Evolutionary conservation across 192 early-diverging fungal species (phyloP).

Genomic region (Linnemannia zychae): DNA sequence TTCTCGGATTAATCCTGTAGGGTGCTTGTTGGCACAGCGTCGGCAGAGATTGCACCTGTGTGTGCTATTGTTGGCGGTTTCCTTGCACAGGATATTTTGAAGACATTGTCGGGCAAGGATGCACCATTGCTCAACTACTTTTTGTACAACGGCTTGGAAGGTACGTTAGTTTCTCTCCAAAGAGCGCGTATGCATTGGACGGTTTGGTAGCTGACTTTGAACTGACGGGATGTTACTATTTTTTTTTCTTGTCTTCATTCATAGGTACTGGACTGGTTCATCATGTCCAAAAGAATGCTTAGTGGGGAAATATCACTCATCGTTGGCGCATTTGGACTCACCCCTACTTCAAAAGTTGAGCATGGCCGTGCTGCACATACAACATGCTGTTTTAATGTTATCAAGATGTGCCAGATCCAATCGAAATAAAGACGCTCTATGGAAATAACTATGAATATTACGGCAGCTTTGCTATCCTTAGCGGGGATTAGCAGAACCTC

Average conservation of each 20-base stretch:
- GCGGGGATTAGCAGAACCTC: not conserved
- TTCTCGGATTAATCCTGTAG: constrained; percentile 32
- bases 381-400: too few relatives aligned
- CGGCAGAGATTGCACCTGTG: constrained; percentile 81
- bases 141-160: constrained; percentile 72
- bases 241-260: not conserved
- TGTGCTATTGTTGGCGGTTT: constrained; percentile 92
- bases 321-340: too few relatives aligned
- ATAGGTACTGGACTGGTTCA: constrained; percentile 49
- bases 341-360: too few relatives aligned
- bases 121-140: constrained; percentile 89
- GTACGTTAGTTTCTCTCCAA: constrained; percentile 41
- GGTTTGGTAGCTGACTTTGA: too few relatives aligned
- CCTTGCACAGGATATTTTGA: constrained; percentile 92
- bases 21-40: constrained; percentile 60
- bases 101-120: constrained; percentile 85
- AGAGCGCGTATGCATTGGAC: too few relatives aligned
- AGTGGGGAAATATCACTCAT: not conserved
- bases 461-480: not conserved
- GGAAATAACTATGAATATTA: not conserved
- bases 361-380: too few relatives aligned
- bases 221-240: not conserved
- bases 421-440: not conserved
- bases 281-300: constrained; percentile 30
- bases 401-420: too few relatives aligned